Evolutionary conservation across 768 basidiomycete species (phyloP).

Genomic region (Dioszegia hungarica): DNA sequence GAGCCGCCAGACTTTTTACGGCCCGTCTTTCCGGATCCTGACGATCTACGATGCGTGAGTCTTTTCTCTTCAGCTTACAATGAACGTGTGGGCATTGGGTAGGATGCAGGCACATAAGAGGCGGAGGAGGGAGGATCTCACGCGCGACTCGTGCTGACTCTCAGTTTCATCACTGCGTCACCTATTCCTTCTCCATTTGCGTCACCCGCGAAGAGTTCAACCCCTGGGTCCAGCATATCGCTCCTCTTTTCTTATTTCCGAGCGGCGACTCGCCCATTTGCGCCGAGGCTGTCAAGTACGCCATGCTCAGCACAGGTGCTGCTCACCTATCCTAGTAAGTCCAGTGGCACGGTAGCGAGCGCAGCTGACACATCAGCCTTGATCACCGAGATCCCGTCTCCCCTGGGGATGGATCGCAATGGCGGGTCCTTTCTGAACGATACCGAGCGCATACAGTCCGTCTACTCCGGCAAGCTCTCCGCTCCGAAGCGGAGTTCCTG

Average conservation of each 20-base stretch:
- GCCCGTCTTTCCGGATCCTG: slow-evolving; percentile 2
- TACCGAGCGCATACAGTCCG: neutral
- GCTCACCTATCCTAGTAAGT: slow-evolving; percentile 25
- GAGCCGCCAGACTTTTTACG: slow-evolving; percentile 27
- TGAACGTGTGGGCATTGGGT: no score
- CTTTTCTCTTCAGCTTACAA: no score
- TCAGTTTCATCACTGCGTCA: slow-evolving; percentile 29
- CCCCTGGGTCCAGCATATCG: slow-evolving; percentile 23
- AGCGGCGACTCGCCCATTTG: slow-evolving; percentile 2
- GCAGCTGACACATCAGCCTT: neutral
- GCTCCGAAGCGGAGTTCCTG: neutral
- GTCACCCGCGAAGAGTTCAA: slow-evolving; percentile 25
- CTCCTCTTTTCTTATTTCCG: slow-evolving; percentile 18
- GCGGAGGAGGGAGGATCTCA: no score
- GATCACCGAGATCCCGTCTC: neutral
- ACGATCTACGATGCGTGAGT: slow-evolving; percentile 16
- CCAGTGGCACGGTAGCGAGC: neutral
- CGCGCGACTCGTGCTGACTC: neutral
- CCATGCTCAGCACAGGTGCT: slow-evolving; percentile 20
- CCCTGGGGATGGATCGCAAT: neutral
- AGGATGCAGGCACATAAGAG: no score
- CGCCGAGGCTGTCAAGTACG: slow-evolving; percentile 10
- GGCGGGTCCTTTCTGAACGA: slow-evolving; percentile 1
- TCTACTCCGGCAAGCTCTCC: slow-evolving; percentile 8
- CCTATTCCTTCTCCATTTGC: slow-evolving; percentile 26